Conservation (phyloP, 371 early-diverging fungal species). For the Mucor racemosus region DNA sequence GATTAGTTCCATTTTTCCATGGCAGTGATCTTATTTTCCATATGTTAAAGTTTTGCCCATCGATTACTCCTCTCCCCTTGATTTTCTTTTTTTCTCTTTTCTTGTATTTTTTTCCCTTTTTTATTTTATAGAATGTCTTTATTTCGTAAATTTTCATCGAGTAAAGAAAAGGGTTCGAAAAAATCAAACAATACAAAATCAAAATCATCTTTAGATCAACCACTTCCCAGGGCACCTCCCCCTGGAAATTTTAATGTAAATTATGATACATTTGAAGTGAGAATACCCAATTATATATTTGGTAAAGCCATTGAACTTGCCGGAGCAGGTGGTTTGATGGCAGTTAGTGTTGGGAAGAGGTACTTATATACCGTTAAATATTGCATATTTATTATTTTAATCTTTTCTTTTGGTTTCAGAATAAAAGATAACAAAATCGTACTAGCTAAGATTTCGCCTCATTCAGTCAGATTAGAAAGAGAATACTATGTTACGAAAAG, state of each 20-base stretch:
- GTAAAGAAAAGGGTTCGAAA: neutral
- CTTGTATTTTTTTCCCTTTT: constrained; percentile 3
- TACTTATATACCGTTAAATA: neutral
- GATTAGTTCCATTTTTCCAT: neutral
- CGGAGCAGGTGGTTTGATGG: constrained; percentile 47
- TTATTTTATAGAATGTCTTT: constrained; percentile 1
- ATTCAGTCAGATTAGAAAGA: constrained; percentile 43
- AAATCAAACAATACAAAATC: constrained; percentile 6
- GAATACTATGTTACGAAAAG: constrained; percentile 48
- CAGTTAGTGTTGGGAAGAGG: constrained; percentile 45
- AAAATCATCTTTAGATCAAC: constrained; percentile 12
- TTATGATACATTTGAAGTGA: constrained; percentile 38
- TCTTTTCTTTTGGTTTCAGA: constrained; percentile 9
- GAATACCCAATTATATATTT: constrained; percentile 46
- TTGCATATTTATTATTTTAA: neutral
- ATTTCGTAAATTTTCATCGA: neutral
- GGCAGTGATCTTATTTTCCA: neutral
- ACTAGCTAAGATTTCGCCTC: constrained; percentile 46
- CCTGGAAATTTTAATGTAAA: constrained; percentile 43
- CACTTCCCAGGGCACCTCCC: constrained; percentile 28
- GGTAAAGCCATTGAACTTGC: constrained; percentile 39
- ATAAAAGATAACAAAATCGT: constrained; percentile 33
- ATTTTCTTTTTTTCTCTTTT: constrained; percentile 1
- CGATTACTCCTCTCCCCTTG: neutral
- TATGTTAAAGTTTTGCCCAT: neutral